These are phyloP conservation scores for Hamamelis virginiana DNA, from an alignment of 164 flowering plant species.

Conservation along the genomic window DNA sequence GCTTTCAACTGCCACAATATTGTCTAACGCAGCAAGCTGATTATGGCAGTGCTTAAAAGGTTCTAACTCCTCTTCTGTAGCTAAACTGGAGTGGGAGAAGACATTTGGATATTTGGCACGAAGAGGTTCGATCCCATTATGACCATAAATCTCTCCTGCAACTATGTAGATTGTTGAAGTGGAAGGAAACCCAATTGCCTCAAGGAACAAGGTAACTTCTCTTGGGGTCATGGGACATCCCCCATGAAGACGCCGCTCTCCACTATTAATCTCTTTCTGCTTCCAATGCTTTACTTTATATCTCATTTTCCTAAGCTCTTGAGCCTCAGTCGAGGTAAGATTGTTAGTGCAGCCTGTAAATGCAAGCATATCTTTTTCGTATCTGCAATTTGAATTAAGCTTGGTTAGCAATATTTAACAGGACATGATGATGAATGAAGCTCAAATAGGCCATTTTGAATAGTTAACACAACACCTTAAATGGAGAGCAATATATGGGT, in stretches of 20 bases:
- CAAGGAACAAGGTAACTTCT: conserved; percentile 44
- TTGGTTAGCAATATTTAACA: neutral
- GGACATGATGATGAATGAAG: neutral
- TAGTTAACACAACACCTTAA: conserved; percentile 36
- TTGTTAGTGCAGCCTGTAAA: conserved; percentile 60
- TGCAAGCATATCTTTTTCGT: conserved; percentile 64
- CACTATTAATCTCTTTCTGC: conserved; percentile 36
- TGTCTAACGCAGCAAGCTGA: conserved; percentile 56
- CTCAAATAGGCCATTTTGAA: neutral
- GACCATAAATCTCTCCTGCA: conserved; percentile 52
- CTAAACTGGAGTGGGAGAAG: conserved; percentile 31
- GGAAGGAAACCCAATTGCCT: conserved; percentile 48
- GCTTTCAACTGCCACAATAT: conserved; percentile 41
- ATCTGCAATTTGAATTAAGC: conserved; percentile 26
- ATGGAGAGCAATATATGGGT: conserved; percentile 43
- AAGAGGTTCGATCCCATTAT: conserved; percentile 29
- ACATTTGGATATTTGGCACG: conserved; percentile 37
- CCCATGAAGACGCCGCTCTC: conserved; percentile 26
- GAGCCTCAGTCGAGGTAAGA: conserved; percentile 32
- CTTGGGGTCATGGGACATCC: conserved; percentile 56
- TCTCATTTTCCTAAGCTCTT: conserved; percentile 37
- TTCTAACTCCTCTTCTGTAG: conserved; percentile 39
- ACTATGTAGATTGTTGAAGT: conserved; percentile 46
- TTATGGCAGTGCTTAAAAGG: conserved; percentile 30
- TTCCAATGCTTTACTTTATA: conserved; percentile 39